A percentile compares a stretch with the other conserved stretches of the same genome.
Conservation (phyloP, 257 asterid genomes). For the Echites panduratus region DNA sequence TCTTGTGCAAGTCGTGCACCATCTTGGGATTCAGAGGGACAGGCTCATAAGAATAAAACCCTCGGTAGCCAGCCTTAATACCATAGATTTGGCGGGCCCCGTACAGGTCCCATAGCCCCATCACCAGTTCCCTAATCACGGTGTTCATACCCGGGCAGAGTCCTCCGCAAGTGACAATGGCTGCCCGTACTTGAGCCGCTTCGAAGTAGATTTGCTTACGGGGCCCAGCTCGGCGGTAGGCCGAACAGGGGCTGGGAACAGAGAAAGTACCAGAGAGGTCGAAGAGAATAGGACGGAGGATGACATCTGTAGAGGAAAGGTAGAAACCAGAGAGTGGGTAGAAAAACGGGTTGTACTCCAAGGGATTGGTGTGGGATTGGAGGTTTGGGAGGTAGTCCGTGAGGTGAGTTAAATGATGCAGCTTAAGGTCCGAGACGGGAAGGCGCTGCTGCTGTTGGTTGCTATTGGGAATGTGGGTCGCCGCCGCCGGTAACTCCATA, state of each 20-base stretch:
- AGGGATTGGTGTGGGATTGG: conserved; percentile 45
- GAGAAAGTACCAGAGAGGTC: conserved; percentile 34
- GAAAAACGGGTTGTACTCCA: conserved; percentile 46
- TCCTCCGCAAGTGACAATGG: conserved; percentile 81
- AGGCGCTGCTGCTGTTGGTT: background rate
- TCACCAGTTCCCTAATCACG: conserved; percentile 78
- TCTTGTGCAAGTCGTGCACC: conserved; percentile 66
- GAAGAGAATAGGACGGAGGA: conserved; percentile 53
- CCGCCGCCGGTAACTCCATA: background rate
- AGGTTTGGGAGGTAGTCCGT: conserved; percentile 44
- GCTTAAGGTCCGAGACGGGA: conserved; percentile 24
- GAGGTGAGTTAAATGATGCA: conserved; percentile 47
- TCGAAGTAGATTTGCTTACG: conserved; percentile 45
- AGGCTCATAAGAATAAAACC: conserved; percentile 50
- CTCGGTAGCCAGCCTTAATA: conserved; percentile 58
- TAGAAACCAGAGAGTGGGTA: conserved; percentile 63
- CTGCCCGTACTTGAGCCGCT: conserved; percentile 46
- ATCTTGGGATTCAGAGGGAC: conserved; percentile 42
- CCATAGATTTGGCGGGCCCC: conserved; percentile 63
- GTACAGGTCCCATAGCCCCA: conserved; percentile 73
- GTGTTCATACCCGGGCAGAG: conserved; percentile 87
- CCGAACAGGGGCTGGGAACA: conserved; percentile 22
- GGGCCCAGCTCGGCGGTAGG: conserved; percentile 78
- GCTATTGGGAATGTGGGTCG: background rate
- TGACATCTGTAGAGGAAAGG: conserved; percentile 51